Evolutionary conservation across 179 eudicot species (phyloP).

Genomic region (Silene noctiflora): DNA sequence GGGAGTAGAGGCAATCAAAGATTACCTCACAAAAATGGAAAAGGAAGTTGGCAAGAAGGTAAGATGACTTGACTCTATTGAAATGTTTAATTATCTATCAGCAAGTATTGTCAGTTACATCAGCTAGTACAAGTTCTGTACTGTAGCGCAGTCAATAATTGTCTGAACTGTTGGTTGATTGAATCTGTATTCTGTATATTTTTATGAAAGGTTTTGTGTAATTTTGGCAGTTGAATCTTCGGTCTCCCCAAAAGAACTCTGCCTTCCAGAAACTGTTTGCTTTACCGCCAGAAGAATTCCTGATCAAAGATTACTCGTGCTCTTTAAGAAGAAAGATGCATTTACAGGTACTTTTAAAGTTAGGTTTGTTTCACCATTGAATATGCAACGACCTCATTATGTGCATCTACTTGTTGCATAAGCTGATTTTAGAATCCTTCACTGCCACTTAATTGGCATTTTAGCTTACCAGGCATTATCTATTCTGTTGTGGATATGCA

Average conservation of each 20-base stretch:
- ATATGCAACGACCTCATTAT: too few species aligned
- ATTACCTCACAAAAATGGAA: slow-evolving; percentile 73
- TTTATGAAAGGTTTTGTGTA: slow-evolving; percentile 5
- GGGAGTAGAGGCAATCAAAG: slow-evolving; percentile 71
- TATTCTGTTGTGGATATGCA: neutral
- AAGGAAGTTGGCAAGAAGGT: slow-evolving; percentile 97
- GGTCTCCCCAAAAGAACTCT: slow-evolving; percentile 80
- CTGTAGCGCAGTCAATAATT: neutral
- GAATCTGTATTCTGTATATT: neutral
- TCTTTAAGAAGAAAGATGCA: slow-evolving; percentile 74
- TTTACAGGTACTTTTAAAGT: slow-evolving; percentile 54
- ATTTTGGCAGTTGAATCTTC: slow-evolving; percentile 59
- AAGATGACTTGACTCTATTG: slow-evolving; percentile 1
- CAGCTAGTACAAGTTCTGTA: neutral
- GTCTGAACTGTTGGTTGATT: neutral
- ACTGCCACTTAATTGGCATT: neutral
- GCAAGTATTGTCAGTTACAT: neutral
- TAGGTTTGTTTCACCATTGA: neutral
- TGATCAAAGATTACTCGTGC: slow-evolving; percentile 80
- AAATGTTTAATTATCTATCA: neutral
- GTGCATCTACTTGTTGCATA: neutral
- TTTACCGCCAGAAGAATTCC: slow-evolving; percentile 81
- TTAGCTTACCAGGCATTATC: neutral
- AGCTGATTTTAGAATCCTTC: neutral
- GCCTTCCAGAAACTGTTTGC: slow-evolving; percentile 76